phyloP scores from a whole-genome alignment of 2,329 filamentous ascomycete species.

The Magnaporthales sp. region DNA sequence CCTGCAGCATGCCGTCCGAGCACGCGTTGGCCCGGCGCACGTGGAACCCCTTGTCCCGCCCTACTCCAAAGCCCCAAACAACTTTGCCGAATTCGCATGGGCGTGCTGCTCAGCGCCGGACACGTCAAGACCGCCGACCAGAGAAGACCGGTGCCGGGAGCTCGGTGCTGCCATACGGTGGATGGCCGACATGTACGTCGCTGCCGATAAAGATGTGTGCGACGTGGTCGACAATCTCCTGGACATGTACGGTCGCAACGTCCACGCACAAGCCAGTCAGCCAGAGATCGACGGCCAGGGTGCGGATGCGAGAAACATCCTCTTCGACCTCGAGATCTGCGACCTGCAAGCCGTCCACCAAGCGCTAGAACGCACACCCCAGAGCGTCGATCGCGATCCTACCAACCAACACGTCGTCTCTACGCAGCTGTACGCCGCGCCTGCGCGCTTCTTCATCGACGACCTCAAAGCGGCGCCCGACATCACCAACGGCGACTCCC shows the following conservation, averaged over 20 bases:
- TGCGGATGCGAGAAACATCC: neutral
- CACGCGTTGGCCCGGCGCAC: constrained; percentile 9
- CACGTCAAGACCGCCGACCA: neutral
- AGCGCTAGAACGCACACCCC: neutral
- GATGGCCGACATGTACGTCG: neutral
- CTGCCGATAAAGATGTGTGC: neutral
- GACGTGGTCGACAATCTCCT: neutral
- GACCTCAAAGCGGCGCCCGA: neutral
- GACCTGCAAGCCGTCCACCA: neutral
- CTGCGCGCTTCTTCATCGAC: neutral
- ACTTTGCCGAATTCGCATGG: constrained; percentile 8
- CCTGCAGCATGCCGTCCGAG: constrained; percentile 10
- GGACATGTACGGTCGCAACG: neutral
- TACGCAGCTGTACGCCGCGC: neutral
- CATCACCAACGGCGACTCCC: neutral
- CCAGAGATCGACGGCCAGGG: neutral
- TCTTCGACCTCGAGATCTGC: neutral
- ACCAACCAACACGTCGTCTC: neutral
- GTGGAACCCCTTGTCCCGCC: constrained; percentile 9
- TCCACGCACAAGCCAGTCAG: neutral
- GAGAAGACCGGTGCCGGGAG: neutral
- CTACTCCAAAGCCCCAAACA: constrained; percentile 7
- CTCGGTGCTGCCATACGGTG: neutral
- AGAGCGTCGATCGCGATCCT: neutral
- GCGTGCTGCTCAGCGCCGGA: constrained; percentile 5